phyloP scores from a whole-genome alignment of 352 stramenopile genomes.

The Halophytophthora batemanensis region DNA sequence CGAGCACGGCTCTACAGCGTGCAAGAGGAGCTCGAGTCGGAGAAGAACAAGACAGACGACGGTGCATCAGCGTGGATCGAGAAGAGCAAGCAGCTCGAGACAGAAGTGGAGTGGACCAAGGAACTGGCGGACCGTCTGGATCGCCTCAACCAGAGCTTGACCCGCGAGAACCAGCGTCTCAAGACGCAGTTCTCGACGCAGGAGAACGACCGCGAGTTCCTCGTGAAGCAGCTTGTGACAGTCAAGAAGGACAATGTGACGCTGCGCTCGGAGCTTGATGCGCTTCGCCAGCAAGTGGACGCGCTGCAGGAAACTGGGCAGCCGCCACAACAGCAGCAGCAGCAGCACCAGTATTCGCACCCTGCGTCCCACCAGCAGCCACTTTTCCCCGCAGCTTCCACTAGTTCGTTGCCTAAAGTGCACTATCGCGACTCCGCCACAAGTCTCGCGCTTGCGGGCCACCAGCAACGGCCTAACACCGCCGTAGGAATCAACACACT shows the following conservation, averaged over 20 bases:
- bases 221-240: constrained; percentile 89
- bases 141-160: constrained; percentile 87
- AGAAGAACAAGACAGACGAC: constrained; percentile 90
- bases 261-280: constrained; percentile 58
- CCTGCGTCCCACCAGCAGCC: constrained; percentile 1
- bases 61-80: constrained; percentile 90
- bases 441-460: constrained; percentile 9
- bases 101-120: constrained; percentile 87
- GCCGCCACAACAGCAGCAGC: constrained; percentile 5
- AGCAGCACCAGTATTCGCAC: constrained; percentile 20
- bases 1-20: constrained; percentile 90
- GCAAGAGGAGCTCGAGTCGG: constrained; percentile 90
- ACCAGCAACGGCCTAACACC: constrained; percentile 26
- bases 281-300: constrained; percentile 51
- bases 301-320: constrained; percentile 39
- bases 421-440: constrained; percentile 19
- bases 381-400: constrained; percentile 27
- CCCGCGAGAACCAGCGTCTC: constrained; percentile 82
- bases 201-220: constrained; percentile 92
- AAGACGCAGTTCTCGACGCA: constrained; percentile 91
- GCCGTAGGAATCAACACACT: constrained; percentile 9
- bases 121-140: constrained; percentile 89
- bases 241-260: constrained; percentile 91
- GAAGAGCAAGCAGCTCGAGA: constrained; percentile 88
- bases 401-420: constrained; percentile 38